Conservation (phyloP, 1,284 basidiomycete genomes). For the Trametes polyzona region DNA sequence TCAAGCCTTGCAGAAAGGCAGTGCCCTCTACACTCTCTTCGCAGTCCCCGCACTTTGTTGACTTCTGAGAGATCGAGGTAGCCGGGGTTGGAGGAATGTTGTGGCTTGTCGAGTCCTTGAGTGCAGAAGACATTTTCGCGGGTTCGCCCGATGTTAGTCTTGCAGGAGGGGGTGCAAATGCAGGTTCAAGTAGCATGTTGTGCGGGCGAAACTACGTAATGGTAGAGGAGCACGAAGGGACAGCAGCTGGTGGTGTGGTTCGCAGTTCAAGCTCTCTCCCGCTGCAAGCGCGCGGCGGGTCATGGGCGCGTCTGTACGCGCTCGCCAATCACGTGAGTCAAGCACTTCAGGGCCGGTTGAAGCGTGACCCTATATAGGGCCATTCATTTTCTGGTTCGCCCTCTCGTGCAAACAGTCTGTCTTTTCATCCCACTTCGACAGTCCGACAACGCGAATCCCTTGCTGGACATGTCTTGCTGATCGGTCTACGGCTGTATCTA, state of each 20-base stretch:
- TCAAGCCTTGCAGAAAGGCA: conserved; percentile 17
- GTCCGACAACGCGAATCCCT: not conserved
- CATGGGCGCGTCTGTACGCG: not conserved
- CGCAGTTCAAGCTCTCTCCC: not conserved
- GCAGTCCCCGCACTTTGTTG: not conserved
- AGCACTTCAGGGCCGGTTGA: conserved; percentile 17
- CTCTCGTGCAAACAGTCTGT: not conserved
- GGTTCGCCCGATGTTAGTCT: not conserved
- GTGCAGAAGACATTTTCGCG: not conserved
- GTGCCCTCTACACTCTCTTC: not conserved
- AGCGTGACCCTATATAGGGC: not conserved
- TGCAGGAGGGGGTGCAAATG: not conserved
- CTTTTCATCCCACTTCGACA: not conserved
- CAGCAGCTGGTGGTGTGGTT: not conserved
- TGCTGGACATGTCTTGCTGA: too few relatives aligned
- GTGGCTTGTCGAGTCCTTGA: conserved; percentile 9
- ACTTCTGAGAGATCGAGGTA: not conserved
- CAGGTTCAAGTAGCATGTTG: not conserved
- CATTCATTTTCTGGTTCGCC: not conserved
- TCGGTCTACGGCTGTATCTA: too few relatives aligned
- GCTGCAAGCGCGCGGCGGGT: not conserved
- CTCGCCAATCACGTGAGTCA: not conserved
- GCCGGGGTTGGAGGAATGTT: not conserved
- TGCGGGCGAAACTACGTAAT: not conserved
- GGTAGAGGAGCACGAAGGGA: not conserved